Percentiles rank a stretch among this genome's conserved stretches.
phyloP scores from a whole-genome alignment of 1,284 basidiomycete genomes.

The Melampsora americana region DNA sequence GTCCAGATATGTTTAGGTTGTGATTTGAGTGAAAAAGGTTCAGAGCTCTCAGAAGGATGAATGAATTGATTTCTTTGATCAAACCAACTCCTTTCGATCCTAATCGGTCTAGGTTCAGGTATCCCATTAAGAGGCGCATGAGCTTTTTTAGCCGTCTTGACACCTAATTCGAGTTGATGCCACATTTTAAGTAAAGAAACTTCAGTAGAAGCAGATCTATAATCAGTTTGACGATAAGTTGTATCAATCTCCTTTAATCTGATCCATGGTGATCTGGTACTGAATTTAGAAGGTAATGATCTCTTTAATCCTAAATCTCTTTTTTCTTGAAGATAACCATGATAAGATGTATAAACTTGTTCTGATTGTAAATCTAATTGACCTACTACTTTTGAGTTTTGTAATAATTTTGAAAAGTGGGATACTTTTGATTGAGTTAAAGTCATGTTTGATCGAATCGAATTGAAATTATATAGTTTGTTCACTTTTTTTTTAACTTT shows the following conservation, averaged over 20 bases:
- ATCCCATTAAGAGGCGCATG: conserved; percentile 10
- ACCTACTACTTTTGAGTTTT: conserved; percentile 41
- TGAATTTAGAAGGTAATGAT: conserved; percentile 20
- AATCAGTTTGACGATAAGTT: conserved; percentile 28
- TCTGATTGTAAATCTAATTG: conserved; percentile 28
- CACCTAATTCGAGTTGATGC: conserved; percentile 32
- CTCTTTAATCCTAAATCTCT: conserved; percentile 41
- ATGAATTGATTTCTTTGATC: too few species aligned
- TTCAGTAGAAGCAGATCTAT: conserved; percentile 33
- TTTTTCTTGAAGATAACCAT: conserved; percentile 24
- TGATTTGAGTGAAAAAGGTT: neutral
- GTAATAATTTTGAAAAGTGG: conserved; percentile 37
- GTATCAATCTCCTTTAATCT: conserved; percentile 40
- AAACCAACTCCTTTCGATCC: conserved; percentile 28
- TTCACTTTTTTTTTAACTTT: too few species aligned
- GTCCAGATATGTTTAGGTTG: conserved; percentile 43
- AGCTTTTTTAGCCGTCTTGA: conserved; percentile 32
- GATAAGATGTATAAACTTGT: conserved; percentile 43
- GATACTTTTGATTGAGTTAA: neutral
- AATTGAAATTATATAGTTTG: too few species aligned
- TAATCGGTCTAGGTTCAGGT: conserved; percentile 39
- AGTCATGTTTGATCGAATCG: neutral
- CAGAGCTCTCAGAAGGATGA: neutral
- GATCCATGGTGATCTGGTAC: conserved; percentile 39
- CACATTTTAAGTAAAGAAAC: conserved; percentile 37